These are phyloP conservation scores for Brassica cretica DNA, from an alignment of 345 rosid species.

Conservation along the genomic window DNA sequence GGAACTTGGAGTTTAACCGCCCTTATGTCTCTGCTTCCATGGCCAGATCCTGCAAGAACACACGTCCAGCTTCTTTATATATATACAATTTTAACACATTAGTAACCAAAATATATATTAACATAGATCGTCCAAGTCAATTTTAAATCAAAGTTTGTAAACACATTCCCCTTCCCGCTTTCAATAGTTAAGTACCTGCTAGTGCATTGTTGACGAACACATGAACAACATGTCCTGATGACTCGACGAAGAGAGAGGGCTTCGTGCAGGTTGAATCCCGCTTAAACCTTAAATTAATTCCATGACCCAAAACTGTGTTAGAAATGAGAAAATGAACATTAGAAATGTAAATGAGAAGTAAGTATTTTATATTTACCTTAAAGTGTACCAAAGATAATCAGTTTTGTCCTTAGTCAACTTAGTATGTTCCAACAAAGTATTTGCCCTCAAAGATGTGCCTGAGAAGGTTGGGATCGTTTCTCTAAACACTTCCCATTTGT, in stretches of 20 bases:
- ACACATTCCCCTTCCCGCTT: neutral
- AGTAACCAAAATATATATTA: neutral
- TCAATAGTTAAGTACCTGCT: constrained; percentile 42
- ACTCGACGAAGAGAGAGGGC: constrained; percentile 58
- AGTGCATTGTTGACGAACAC: constrained; percentile 57
- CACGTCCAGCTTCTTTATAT: neutral
- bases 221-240: constrained; percentile 70
- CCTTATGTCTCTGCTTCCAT: constrained; percentile 61
- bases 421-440: constrained; percentile 66
- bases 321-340: neutral
- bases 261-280: constrained; percentile 51
- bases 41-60: constrained; percentile 59
- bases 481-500: constrained; percentile 56
- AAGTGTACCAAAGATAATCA: constrained; percentile 89
- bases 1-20: constrained; percentile 48
- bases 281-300: constrained; percentile 48
- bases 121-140: too few relatives aligned
- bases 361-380: constrained; percentile 47
- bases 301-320: neutral
- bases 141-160: neutral
- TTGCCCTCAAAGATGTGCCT: constrained; percentile 48
- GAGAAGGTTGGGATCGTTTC: constrained; percentile 57
- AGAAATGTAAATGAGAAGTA: neutral
- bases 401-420: constrained; percentile 68
- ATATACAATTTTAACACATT: neutral